Percentiles rank a stretch among this genome's conserved stretches.
Evolutionary conservation across 169 alveolate genomes (phyloP).

Genomic region (Plasmodium gonderi): DNA sequence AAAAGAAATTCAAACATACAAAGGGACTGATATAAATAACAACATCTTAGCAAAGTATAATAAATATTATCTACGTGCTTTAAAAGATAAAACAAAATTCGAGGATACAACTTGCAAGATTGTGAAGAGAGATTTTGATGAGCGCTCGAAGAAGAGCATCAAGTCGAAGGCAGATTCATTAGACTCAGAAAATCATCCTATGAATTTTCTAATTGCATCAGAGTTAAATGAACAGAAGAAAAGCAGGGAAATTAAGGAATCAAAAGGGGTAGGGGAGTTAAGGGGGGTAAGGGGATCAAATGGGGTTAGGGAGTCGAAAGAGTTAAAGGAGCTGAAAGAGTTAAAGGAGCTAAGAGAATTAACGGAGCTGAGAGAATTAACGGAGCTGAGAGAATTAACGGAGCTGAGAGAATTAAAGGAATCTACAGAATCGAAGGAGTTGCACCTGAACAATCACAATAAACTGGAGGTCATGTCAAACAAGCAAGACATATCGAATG

Average conservation of each 20-base stretch:
- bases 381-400: no score
- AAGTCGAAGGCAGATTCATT: constrained; percentile 11
- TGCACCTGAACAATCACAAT: background rate
- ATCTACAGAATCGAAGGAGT: background rate
- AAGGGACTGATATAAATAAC: background rate
- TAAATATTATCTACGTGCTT: no score
- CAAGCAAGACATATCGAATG: background rate
- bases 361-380: no score
- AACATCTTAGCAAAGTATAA: background rate
- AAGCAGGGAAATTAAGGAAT: background rate
- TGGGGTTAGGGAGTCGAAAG: no score
- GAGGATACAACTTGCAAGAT: background rate
- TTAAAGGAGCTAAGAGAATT: no score
- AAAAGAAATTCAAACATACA: no score
- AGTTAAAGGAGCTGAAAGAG: no score
- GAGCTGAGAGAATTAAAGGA: no score
- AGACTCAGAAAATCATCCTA: background rate
- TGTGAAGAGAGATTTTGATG: constrained; percentile 22
- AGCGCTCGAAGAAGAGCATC: background rate
- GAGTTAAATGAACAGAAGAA: background rate
- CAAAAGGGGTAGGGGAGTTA: background rate
- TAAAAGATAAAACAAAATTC: background rate
- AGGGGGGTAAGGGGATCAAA: background rate
- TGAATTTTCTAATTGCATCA: background rate
- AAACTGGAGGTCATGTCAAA: background rate